Conservation (phyloP, 2,329 filamentous ascomycete species). For the Talaromyces funiculosus region DNA sequence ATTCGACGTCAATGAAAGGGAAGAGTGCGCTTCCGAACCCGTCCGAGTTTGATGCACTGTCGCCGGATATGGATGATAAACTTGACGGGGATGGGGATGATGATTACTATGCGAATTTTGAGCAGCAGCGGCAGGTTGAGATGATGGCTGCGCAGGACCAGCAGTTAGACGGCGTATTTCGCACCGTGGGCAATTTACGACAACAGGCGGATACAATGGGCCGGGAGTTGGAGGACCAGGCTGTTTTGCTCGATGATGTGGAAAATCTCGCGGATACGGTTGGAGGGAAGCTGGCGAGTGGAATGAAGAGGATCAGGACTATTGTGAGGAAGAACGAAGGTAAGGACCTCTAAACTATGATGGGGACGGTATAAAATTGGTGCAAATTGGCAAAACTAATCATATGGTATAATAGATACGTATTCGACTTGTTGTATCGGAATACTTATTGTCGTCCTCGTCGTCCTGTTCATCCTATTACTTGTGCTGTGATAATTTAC, state of each 20-base stretch:
- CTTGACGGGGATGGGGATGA: conserved; percentile 39
- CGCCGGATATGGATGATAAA: conserved; percentile 32
- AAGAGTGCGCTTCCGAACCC: conserved; percentile 52
- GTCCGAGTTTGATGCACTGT: conserved; percentile 49
- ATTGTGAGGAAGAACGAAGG: conserved; percentile 91
- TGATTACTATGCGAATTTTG: conserved; percentile 71
- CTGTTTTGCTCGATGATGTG: conserved; percentile 77
- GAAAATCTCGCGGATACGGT: conserved; percentile 83
- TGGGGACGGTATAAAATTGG: not conserved
- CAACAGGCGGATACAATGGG: conserved; percentile 95
- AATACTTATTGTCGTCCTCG: conserved; percentile 79
- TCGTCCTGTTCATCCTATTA: conserved; percentile 77
- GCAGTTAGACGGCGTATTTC: conserved; percentile 85
- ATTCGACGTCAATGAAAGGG: conserved; percentile 30
- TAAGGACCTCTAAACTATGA: conserved; percentile 36
- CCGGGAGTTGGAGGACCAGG: conserved; percentile 89
- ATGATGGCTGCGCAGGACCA: conserved; percentile 95
- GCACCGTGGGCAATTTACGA: conserved; percentile 84
- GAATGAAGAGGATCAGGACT: conserved; percentile 77
- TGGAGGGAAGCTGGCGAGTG: conserved; percentile 74
- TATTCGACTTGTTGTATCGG: conserved; percentile 87
- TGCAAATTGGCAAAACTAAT: conserved; percentile 4
- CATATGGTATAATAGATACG: conserved; percentile 48
- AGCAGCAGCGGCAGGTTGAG: conserved; percentile 83
- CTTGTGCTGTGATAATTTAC: conserved; percentile 49